phyloP scores from a whole-genome alignment of 2,329 filamentous ascomycete species.

The Chrysosporium queenslandicum region DNA sequence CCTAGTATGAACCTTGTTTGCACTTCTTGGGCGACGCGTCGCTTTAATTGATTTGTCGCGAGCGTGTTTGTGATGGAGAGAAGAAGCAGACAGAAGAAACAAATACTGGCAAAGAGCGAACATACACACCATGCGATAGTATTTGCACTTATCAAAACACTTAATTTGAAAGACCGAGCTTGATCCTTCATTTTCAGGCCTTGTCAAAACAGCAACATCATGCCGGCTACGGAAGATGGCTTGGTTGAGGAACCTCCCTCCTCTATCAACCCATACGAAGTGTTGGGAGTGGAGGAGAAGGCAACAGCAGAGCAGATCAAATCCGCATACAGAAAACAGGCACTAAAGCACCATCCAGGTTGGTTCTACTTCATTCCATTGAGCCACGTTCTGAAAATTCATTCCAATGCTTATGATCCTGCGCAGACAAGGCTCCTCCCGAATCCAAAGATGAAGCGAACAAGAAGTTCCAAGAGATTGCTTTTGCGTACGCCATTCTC shows the following conservation, averaged over 20 bases:
- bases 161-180: neutral
- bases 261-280: conserved; percentile 65
- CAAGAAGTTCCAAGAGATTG: conserved; percentile 74
- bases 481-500: conserved; percentile 87
- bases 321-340: conserved; percentile 80
- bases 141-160: neutral
- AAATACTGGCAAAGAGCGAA: too few species aligned
- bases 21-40: too few species aligned
- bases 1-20: too few species aligned
- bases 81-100: too few species aligned
- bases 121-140: too few species aligned
- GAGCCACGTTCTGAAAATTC: too few species aligned
- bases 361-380: conserved; percentile 22
- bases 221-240: conserved; percentile 38
- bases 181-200: neutral
- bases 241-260: conserved; percentile 53
- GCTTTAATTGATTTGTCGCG: too few species aligned
- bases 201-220: neutral
- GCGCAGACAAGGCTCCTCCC: conserved; percentile 67
- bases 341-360: conserved; percentile 80
- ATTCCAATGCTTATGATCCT: too few species aligned
- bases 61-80: too few species aligned
- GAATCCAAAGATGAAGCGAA: conserved; percentile 64
- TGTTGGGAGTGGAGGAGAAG: conserved; percentile 59
- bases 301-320: conserved; percentile 76